These are phyloP conservation scores for Camellia granthamiana DNA, from an alignment of 148 eudicot species.

Conservation along the genomic window DNA sequence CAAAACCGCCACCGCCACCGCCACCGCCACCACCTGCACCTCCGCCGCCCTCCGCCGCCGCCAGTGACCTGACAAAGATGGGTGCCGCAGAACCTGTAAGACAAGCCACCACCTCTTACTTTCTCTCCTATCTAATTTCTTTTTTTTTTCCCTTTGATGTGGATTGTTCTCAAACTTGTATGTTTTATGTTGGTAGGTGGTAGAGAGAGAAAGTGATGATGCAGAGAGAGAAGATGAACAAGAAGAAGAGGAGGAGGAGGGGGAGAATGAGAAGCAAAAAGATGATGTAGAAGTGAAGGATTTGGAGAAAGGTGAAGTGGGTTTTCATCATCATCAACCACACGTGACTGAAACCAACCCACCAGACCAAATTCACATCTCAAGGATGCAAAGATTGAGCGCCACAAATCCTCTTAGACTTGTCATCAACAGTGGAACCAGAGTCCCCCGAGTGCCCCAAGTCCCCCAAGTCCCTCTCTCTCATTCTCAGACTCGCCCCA, in stretches of 20 bases:
- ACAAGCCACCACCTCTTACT: background rate
- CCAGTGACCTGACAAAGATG: constrained; percentile 17
- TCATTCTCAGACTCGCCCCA: constrained; percentile 18
- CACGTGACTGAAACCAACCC: constrained; percentile 16
- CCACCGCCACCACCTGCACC: constrained; percentile 4
- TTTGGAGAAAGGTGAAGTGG: constrained; percentile 39
- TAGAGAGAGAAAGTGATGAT: constrained; percentile 25
- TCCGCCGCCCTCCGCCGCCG: constrained; percentile 16
- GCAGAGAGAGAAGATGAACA: constrained; percentile 20
- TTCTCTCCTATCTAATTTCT: background rate
- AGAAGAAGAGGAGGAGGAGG: constrained; percentile 9
- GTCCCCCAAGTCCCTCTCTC: background rate
- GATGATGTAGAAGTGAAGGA: constrained; percentile 15
- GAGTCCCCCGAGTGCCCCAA: constrained; percentile 23
- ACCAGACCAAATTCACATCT: constrained; percentile 39
- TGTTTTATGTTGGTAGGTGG: constrained; percentile 14
- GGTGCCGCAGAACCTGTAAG: constrained; percentile 35
- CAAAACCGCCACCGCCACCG: background rate
- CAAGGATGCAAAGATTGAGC: constrained; percentile 68
- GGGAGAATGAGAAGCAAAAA: background rate
- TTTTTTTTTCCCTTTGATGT: background rate
- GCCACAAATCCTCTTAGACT: constrained; percentile 80
- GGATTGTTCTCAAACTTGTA: too few species aligned
- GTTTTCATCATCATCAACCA: constrained; percentile 2
- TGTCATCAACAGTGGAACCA: constrained; percentile 42